Conservation (phyloP, 129 eudicot species). For the Centella asiatica region DNA sequence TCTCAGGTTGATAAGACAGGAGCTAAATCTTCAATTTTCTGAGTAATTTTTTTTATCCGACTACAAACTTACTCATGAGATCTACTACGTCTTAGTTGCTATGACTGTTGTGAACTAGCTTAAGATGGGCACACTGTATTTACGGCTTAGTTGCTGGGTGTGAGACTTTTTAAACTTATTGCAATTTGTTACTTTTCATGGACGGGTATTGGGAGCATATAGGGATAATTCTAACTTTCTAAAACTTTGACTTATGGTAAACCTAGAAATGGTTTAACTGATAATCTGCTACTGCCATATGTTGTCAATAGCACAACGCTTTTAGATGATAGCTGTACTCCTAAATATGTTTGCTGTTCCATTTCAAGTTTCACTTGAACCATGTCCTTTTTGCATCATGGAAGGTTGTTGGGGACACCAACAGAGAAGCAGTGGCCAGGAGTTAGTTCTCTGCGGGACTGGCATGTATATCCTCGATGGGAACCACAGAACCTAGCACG, state of each 20-base stretch:
- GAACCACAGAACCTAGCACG: constrained; percentile 74
- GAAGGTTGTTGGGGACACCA: constrained; percentile 91
- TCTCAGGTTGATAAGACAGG: neutral
- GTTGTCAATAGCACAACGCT: neutral
- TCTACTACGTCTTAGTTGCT: neutral
- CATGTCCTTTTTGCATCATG: neutral
- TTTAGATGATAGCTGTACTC: neutral
- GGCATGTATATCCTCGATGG: constrained; percentile 94
- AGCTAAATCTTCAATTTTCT: neutral
- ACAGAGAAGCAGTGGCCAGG: constrained; percentile 85
- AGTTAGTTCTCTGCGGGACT: constrained; percentile 59
- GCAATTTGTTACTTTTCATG: too few species aligned
- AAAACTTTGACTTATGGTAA: too few species aligned
- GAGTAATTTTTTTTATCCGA: neutral
- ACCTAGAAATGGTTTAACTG: neutral
- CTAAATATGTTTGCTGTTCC: neutral
- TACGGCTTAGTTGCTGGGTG: neutral
- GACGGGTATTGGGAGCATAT: too few species aligned
- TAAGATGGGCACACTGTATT: too few species aligned
- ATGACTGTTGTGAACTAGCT: neutral
- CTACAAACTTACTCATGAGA: neutral
- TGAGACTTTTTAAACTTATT: too few species aligned
- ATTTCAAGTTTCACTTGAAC: neutral
- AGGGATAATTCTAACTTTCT: too few species aligned
- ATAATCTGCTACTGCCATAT: neutral